A percentile compares a stretch with the other conserved stretches of the same genome.
phyloP scores from a whole-genome alignment of 2,329 filamentous ascomycete genomes.

The Xylaria sp. region DNA sequence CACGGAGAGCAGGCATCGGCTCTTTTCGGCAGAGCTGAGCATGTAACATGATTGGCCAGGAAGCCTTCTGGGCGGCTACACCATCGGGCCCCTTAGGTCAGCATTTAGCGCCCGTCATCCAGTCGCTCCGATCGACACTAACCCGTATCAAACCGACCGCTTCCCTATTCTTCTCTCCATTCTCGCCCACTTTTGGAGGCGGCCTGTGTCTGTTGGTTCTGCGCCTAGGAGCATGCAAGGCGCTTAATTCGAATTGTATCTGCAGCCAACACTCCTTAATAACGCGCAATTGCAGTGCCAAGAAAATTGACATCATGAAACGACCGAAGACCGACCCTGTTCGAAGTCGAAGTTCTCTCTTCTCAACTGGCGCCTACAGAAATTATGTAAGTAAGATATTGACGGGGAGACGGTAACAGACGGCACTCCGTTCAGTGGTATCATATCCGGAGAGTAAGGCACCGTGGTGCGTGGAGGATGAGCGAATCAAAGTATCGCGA shows the following conservation, averaged over 20 bases:
- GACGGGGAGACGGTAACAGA: background rate
- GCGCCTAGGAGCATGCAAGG: constrained; percentile 5
- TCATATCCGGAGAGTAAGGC: background rate
- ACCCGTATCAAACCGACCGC: constrained; percentile 16
- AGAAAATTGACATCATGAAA: background rate
- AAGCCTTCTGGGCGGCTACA: constrained; percentile 38
- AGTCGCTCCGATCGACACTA: constrained; percentile 27
- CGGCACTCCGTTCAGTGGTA: background rate
- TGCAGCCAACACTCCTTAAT: background rate
- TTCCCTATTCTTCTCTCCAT: background rate
- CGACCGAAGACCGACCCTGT: background rate
- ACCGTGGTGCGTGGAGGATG: background rate
- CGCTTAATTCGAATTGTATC: constrained; percentile 7
- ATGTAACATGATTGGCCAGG: constrained; percentile 42
- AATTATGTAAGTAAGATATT: background rate
- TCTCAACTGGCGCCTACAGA: background rate
- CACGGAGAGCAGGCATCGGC: constrained; percentile 1
- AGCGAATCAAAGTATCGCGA: background rate
- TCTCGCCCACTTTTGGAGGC: constrained; percentile 9
- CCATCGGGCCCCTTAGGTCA: constrained; percentile 11
- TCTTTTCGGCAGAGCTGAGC: constrained; percentile 3
- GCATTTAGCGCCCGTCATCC: constrained; percentile 20
- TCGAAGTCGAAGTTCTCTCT: background rate
- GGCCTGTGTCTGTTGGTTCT: constrained; percentile 9
- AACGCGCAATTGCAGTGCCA: background rate